Base-by-base conservation (phyloP, 352 stramenopile species). In the Phytophthora hibernalis region DNA sequence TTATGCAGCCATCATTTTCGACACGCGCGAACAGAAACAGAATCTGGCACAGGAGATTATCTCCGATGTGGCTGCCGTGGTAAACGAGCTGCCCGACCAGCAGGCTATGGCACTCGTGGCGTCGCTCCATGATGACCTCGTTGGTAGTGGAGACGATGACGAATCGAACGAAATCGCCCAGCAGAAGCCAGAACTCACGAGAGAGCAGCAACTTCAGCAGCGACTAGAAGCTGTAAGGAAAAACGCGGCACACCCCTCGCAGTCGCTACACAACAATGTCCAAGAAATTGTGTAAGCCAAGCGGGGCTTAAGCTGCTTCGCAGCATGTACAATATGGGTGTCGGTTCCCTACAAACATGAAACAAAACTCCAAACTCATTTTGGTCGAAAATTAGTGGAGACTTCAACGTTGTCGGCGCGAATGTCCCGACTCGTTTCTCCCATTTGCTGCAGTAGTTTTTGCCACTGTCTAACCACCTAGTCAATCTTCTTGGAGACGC, bases 401-500 rank as follows among this genome's bases (percentile, higher is more conserved):
- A 61, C 47, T 65, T 70, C 33, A 51, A 66, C 35, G 33, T 16
- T 61, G 26, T 70, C 57, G 22, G 18, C 21, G 12, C 38, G 21
- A 50, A 49, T 10, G n/a, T 5, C 42, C 43, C 26, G 26, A 54
- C 54, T 31, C 22, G 44, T 40, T 58, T 63, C 16, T 56, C 31
- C 31, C 16, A 26, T 38, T 54, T 30, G 42, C 12, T 47, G 43
- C 28, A 30, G 30, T 35, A 18, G 20, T 24, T 54, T 31, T 45
- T 38, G 30, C 10, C 26, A 54, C 31, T 15, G 10, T 18, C 30
- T 53, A 21, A 33, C 38, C 35, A 37, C 67, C 57, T 95, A 96
- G 59, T 96, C 88, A 56, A 92, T 60, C 67, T 96, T 96, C 75
- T 93, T 94, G 53, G 88, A 95, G 48, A 96, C 85, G 59, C 86